Base-by-base conservation (phyloP, 495 filamentous ascomycete genomes). In the Lasiosphaeriaceae sp. region DNA sequence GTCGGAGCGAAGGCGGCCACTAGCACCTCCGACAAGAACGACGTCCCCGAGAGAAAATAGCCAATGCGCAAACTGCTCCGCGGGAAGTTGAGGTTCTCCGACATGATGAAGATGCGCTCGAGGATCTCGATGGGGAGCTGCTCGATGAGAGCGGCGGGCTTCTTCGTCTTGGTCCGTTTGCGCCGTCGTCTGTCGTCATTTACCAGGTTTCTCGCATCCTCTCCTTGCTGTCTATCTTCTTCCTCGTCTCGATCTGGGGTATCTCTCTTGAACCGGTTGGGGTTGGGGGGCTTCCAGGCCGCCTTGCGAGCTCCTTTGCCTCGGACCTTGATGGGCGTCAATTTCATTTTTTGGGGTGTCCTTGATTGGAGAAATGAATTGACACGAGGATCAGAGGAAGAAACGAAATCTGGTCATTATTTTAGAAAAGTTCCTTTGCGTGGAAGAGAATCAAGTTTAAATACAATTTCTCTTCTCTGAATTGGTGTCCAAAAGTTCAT, bases 121-220 rank as follows among this genome's bases (percentile, higher is more conserved):
- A 78, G 65, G 17, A 78, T 62, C 55, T 78, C 75, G 26, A 66
- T 47, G 1, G 75, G 75, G 11, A 78, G 56, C 26, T 49, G 59
- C 63, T 76, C 73, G 5, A 78, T 60, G 17, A 47, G 47, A 0
- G 72, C 70, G 0, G 64, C 63, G 11, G 45, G 47, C 39, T 59
- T 65, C 50, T 48, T 59, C 7, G 53, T 43, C 41, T 60, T 63
- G 47, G 44, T 48, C 9, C 50, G 54, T 2, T 54, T 56, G 59
- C 52, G 47, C 6, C 22, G 48, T 14, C 39, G 48, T 17, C 24
- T 17, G 3, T 16, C 24, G 3, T 21, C 14, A n/a, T 41, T 20
- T 49, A 35, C 0, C 14, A 45, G 44, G 49, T n/a, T 17, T 50
- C 19, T 22, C 47, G 29, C n/a, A 11, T 39, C 7, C 23, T 35